Base-by-base conservation (phyloP, 1,139 yeast genomes). In the Pichia kudriavzevii region DNA sequence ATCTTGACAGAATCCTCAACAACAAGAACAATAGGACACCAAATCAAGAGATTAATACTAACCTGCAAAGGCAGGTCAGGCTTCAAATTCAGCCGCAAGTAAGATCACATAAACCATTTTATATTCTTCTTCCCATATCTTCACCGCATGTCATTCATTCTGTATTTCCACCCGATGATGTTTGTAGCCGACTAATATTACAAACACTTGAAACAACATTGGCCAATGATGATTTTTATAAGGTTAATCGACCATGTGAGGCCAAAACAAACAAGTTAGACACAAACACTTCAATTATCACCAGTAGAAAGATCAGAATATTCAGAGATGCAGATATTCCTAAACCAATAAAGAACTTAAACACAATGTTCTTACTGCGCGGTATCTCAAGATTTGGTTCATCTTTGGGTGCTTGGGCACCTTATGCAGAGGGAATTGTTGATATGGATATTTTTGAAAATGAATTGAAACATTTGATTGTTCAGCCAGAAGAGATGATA, bases 141-240 rank as follows among this genome's bases (percentile, higher is more conserved):
- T 76, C 91, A 2, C 80, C 87, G 1, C 69, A 73, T 46, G 53
- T 82, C 5, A 69, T 81, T 12, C 88, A 80, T 53, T 61, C 81
- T 1, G 63, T 72, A 2, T 61, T 68, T 10, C 58, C 58, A 25
- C 69, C 65, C 39, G 60, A 68, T 30, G 70, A 68, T 40, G 51
- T 61, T 2, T 66, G 72, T 4, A 58, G 77, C 1, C 65, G 67
- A 28, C 63, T 79, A 4, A 72, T 80, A 2, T 46, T 79, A 22
- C 85, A 78, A 46, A 69, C 76, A 2, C 64, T 80, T 5, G 75
- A 74, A 45, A 55, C 68, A 34, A 63, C 75, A 7, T 48, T 80
- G 5, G 46, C 79, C 42, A 21, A 40, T 4, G 49, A 54, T 20
- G 64, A 60, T 14, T 47, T 66, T 8, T 41, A 54, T 9, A 44